Base-by-base conservation (phyloP, 2,329 filamentous ascomycete genomes). In the Trichophyton benhamiae region DNA sequence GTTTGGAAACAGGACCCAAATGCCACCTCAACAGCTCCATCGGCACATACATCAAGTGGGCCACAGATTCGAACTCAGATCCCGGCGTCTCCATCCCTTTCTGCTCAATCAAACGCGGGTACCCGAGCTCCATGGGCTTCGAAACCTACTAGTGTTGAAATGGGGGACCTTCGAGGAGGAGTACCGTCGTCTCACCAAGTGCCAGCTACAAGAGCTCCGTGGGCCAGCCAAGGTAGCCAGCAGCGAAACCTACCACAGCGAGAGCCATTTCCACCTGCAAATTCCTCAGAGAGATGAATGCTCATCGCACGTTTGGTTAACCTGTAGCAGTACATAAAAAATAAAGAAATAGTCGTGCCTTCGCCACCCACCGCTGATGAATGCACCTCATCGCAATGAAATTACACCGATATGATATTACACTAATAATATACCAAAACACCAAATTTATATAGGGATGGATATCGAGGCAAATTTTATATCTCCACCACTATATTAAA, bases 1-100 rank as follows among this genome's bases (percentile, higher is more conserved):
- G 83, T 82, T 42, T 92, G 87, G 87, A 84, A 89, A 1, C 75
- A 72, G 55, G 86, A 91, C 69, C 86, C 86, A 0, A 76, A 82
- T 60, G 85, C 86, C 0, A 66, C 73, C 1, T 66, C 72, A 0
- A 79, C 80, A 0, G 68, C 75, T 5, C 71, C 78, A 25, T 82
- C 82, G 5, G 74, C 82, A 0, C 85, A 89, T 71, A 78, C 83
- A 13, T 52, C 65, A 49, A 58, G 36, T 33, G 60, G 42, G 8
- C 62, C 61, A 27, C 60, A 63, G 17, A 61, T 41, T 15, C 42
- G 49, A 4, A 36, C 36, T 1, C 55, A 59, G n/a, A 58, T 55
- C 36, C 13, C 27, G 4, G 13, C 48, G 9, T 48, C 60, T 22
- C 46, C 60, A 8, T 30, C 33, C 3, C 27, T 30, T 5, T 25